phyloP scores from a whole-genome alignment of 1,284 basidiomycete species.

The Cystobasidium pallidum region DNA sequence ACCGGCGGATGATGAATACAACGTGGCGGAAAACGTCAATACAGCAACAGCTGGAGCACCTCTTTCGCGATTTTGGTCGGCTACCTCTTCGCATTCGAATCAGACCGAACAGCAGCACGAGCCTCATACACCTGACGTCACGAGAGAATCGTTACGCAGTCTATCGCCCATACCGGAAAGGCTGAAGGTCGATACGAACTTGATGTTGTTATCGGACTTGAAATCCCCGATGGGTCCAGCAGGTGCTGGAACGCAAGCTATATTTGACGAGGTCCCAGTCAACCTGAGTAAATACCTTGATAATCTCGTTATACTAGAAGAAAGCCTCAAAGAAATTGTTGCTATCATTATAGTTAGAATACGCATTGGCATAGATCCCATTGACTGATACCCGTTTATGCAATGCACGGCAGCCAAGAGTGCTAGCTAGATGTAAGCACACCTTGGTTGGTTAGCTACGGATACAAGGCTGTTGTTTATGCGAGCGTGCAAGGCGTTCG shows the following conservation, averaged over 20 bases:
- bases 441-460: too few relatives aligned
- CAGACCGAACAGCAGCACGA: background rate
- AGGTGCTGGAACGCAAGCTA: conserved; percentile 55
- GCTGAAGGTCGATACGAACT: background rate
- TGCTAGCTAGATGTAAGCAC: too few relatives aligned
- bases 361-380: conserved; percentile 77
- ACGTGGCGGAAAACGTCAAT: background rate
- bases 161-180: conserved; percentile 5
- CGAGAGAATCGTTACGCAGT: background rate
- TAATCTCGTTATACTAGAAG: conserved; percentile 93
- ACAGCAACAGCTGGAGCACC: conserved; percentile 7
- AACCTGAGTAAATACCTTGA: conserved; percentile 84
- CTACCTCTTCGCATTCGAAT: conserved; percentile 5
- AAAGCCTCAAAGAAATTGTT: conserved; percentile 89
- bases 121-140: background rate
- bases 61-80: conserved; percentile 12
- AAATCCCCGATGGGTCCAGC: conserved; percentile 52
- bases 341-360: conserved; percentile 83
- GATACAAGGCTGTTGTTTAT: too few relatives aligned
- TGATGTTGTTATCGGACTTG: conserved; percentile 19
- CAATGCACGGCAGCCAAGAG: background rate
- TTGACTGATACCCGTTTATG: conserved; percentile 1
- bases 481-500: too few relatives aligned
- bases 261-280: conserved; percentile 56
- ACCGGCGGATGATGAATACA: background rate